A percentile compares a stretch with the other conserved stretches of the same genome.
phyloP scores from a whole-genome alignment of 371 early-diverging fungal genomes.

The Homolaphlyctis polyrhiza region DNA sequence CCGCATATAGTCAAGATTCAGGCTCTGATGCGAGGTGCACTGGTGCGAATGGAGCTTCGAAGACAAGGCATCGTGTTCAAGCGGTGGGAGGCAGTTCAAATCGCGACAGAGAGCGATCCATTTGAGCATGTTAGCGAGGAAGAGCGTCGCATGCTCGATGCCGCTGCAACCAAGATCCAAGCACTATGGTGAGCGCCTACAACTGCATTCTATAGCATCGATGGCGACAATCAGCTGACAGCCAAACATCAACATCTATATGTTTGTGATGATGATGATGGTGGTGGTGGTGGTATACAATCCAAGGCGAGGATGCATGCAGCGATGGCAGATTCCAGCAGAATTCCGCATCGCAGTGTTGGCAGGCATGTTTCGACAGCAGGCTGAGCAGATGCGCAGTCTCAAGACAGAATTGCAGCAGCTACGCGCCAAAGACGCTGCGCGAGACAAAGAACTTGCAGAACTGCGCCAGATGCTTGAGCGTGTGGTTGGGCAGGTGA shows the following conservation, averaged over 20 bases:
- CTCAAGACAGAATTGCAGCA: not conserved
- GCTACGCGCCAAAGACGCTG: not conserved
- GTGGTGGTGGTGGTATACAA: not conserved
- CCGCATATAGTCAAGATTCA: slow-evolving; percentile 4
- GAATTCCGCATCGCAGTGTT: not conserved
- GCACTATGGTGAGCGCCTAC: not conserved
- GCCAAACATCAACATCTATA: too few species aligned
- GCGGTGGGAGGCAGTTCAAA: not conserved
- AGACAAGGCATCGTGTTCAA: not conserved
- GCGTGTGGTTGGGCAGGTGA: not conserved
- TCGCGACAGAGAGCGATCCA: too few species aligned
- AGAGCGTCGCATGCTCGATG: too few species aligned
- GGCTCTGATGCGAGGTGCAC: not conserved
- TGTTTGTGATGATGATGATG: too few species aligned
- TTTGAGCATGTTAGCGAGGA: too few species aligned
- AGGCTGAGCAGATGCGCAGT: not conserved
- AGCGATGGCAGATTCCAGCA: not conserved
- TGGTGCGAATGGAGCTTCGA: slow-evolving; percentile 3
- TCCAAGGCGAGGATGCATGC: not conserved
- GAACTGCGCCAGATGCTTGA: not conserved
- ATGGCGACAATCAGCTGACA: too few species aligned
- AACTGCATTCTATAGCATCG: too few species aligned
- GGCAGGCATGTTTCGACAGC: not conserved
- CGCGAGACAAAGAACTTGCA: not conserved
- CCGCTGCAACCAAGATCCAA: not conserved